Evolutionary conservation across 1,139 yeast genomes (phyloP), one percentile per base, ranked within the genome.

Genomic region (Candida glucosophila): DNA sequence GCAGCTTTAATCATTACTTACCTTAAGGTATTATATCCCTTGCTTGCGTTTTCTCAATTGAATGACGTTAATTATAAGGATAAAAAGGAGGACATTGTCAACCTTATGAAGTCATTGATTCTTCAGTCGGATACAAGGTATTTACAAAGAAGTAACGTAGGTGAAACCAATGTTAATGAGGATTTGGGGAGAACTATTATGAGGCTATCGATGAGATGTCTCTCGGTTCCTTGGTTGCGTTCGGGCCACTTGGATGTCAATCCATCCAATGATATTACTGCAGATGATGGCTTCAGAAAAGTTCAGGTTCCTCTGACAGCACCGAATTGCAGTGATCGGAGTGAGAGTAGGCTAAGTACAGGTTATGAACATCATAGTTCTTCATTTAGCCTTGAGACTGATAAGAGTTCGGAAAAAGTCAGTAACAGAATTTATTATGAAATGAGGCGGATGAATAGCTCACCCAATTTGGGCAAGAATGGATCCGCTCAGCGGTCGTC

Each of bases 21-120:
- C 40, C 53, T 88, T 23, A 66, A 93, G 32, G 90, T 86, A 2
- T 44, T 88, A 22, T 66, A 74, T 37, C 94, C 93, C 1, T 52
- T 88, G 40, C 51, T 88, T 22, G 58, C 66, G 33, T 76, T 76
- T 39, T 72, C 93, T 1, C 83, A 79, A 41, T 54, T 85, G 27
- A 41, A 40, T 23, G 67, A 63, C 18, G 50, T 55, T 3, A 58
- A 68, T 2, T 60, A 61, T 7, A 48, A 48, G 8, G 83, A 85
- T 49, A 79, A 82, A 41, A 61, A 55, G 15, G 60, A 58, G 1
- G 80, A 75, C 28, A 47, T 86, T 6, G 40, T 55, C 7, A 62
- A 65, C 5, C 51, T 77, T 9, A 52, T 86, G 21, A 53, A 60
- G 10, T 64, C 67, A 34, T 55, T 80, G 34, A 27, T 7, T 18